phyloP scores from a whole-genome alignment of 805 yeast genomes.

The Komagataella populi region DNA sequence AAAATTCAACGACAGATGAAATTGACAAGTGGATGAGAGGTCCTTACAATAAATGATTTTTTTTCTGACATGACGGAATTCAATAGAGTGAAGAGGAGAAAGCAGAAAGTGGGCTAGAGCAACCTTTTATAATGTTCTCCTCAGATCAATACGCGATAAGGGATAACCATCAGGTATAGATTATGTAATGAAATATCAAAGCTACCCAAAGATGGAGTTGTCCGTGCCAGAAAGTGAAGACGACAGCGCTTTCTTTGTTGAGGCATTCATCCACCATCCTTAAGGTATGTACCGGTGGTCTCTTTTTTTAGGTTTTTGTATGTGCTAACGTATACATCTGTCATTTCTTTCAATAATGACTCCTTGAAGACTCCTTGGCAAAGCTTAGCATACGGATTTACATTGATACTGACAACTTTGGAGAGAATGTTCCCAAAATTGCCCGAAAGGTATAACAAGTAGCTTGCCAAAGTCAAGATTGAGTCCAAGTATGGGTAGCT shows the following conservation, averaged over 20 bases:
- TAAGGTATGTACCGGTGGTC: not conserved
- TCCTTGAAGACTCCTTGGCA: not conserved
- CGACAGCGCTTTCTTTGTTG: not conserved
- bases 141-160: not conserved
- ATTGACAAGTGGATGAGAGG: slow-evolving; percentile 1
- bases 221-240: not conserved
- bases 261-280: not conserved
- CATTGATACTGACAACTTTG: not conserved
- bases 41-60: slow-evolving; percentile 18
- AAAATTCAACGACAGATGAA: not conserved
- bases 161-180: not conserved
- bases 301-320: too few species aligned
- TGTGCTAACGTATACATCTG: not conserved
- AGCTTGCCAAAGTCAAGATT: not conserved
- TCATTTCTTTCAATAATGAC: not conserved
- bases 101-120: not conserved
- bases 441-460: not conserved
- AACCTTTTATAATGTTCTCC: not conserved
- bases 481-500: not conserved
- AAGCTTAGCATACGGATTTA: not conserved
- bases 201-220: not conserved
- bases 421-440: not conserved
- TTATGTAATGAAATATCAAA: not conserved
- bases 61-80: slow-evolving; percentile 10
- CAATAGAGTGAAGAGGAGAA: not conserved